Percentiles rank a stretch among this genome's conserved stretches.
phyloP scores from a whole-genome alignment of 2,329 filamentous ascomycete genomes.

The Furcasterigmium furcatum region DNA sequence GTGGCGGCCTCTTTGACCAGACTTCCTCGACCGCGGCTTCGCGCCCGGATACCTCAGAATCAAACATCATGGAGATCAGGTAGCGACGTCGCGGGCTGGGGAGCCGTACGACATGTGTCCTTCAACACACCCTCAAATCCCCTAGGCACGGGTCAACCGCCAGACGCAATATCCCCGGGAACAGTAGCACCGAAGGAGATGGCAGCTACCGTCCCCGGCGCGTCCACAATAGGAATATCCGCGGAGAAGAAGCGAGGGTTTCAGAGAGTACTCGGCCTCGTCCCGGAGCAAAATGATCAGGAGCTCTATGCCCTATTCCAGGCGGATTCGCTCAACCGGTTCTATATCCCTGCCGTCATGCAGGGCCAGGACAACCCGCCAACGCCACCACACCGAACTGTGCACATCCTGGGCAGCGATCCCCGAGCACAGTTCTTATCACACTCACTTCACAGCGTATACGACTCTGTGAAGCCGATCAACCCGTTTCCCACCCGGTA shows the following conservation, averaged over 20 bases:
- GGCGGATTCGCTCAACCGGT: constrained; percentile 16
- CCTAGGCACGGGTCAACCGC: constrained; percentile 3
- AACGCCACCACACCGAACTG: constrained; percentile 29
- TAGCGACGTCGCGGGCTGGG: constrained; percentile 32
- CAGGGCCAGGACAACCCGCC: constrained; percentile 21
- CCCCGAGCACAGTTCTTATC: constrained; percentile 36
- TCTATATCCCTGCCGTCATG: constrained; percentile 31
- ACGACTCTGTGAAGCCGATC: constrained; percentile 28
- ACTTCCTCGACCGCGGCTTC: constrained; percentile 36
- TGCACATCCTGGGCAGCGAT: constrained; percentile 38
- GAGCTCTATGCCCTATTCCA: constrained; percentile 14
- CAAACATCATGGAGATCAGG: constrained; percentile 33
- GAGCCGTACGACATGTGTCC: constrained; percentile 26
- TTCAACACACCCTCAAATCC: constrained; percentile 18
- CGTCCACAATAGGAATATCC: constrained; percentile 9
- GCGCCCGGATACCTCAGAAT: constrained; percentile 36
- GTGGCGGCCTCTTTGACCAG: constrained; percentile 23
- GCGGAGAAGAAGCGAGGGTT: constrained; percentile 2
- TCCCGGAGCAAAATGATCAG: constrained; percentile 7
- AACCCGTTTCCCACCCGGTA: constrained; percentile 13
- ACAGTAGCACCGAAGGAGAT: constrained; percentile 14
- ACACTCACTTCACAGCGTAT: constrained; percentile 35
- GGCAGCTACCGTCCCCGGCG: constrained; percentile 16
- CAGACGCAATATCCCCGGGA: constrained; percentile 5
- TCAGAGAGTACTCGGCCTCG: constrained; percentile 7